Conservation (phyloP, 495 filamentous ascomycete genomes). For the Aspergillus carlsbadensis region DNA sequence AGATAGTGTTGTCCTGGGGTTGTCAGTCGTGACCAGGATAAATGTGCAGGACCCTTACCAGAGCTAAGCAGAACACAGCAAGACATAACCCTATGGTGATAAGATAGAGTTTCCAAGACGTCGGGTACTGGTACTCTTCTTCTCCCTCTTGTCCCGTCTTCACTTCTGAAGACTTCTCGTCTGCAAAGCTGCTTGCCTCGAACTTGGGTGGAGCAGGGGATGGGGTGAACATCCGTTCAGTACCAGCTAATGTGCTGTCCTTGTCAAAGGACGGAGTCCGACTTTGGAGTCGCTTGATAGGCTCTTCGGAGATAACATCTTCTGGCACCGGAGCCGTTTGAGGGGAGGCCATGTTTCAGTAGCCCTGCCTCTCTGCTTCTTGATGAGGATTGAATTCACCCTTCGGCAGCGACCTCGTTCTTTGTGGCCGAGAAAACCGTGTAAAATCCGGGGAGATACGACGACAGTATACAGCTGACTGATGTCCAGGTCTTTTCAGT, state of each 20-base stretch:
- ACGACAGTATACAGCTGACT: too few relatives aligned
- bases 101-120: slow-evolving; percentile 46
- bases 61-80: slow-evolving; percentile 63
- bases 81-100: slow-evolving; percentile 62
- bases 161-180: neutral
- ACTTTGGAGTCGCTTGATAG: neutral
- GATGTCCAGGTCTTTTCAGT: too few relatives aligned
- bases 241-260: slow-evolving; percentile 23
- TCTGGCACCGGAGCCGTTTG: neutral
- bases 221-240: slow-evolving; percentile 7
- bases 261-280: slow-evolving; percentile 24
- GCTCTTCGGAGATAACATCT: neutral
- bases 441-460: too few relatives aligned
- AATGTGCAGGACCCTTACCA: slow-evolving; percentile 40
- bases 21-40: neutral
- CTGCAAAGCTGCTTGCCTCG: slow-evolving; percentile 6
- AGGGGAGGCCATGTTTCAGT: too few relatives aligned
- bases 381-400: too few relatives aligned
- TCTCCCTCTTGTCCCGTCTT: slow-evolving; percentile 30
- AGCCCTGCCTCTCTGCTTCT: too few relatives aligned
- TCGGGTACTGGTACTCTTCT: slow-evolving; percentile 46
- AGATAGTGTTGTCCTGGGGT: slow-evolving; percentile 67
- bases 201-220: neutral
- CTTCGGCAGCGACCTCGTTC: too few relatives aligned
- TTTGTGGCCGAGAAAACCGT: too few relatives aligned